A percentile compares a stretch with the other conserved stretches of the same genome.
Evolutionary conservation across 2,329 filamentous ascomycete species (phyloP).

Genomic region (Didymella pomorum): DNA sequence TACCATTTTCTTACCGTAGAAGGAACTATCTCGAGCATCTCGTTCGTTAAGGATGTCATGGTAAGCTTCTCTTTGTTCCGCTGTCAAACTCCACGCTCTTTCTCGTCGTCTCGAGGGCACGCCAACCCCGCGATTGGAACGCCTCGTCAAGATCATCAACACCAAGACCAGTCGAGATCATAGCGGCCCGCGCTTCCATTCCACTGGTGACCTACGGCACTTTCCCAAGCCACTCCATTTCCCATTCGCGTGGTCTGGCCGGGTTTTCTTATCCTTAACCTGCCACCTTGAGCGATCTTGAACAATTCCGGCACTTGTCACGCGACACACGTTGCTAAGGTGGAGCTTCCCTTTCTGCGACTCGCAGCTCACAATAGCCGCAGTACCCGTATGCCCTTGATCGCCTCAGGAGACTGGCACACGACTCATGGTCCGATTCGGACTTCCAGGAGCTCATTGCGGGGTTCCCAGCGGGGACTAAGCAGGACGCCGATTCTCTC

Average conservation of each 20-base stretch:
- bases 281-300: slow-evolving; percentile 29
- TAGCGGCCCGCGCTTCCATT: slow-evolving; percentile 34
- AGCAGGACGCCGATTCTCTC: slow-evolving; percentile 65
- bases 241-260: slow-evolving; percentile 28
- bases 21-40: slow-evolving; percentile 83
- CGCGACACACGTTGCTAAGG: slow-evolving; percentile 34
- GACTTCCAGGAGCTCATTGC: slow-evolving; percentile 72
- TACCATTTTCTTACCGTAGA: slow-evolving; percentile 59
- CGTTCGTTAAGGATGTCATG: slow-evolving; percentile 82
- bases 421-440: slow-evolving; percentile 71
- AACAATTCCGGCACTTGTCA: slow-evolving; percentile 38
- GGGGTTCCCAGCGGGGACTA: slow-evolving; percentile 73
- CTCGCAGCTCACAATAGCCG: slow-evolving; percentile 43
- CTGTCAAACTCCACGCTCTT: slow-evolving; percentile 17
- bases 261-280: slow-evolving; percentile 23
- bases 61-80: slow-evolving; percentile 62
- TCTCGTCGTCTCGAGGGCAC: slow-evolving; percentile 31
- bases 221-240: slow-evolving; percentile 38
- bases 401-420: slow-evolving; percentile 69
- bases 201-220: slow-evolving; percentile 25
- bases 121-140: slow-evolving; percentile 43
- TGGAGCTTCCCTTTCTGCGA: slow-evolving; percentile 26
- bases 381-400: slow-evolving; percentile 81
- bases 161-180: slow-evolving; percentile 34
- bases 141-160: slow-evolving; percentile 34